Base-by-base conservation (phyloP, 176 grass and related monocot species). In the Lolium rigidum region DNA sequence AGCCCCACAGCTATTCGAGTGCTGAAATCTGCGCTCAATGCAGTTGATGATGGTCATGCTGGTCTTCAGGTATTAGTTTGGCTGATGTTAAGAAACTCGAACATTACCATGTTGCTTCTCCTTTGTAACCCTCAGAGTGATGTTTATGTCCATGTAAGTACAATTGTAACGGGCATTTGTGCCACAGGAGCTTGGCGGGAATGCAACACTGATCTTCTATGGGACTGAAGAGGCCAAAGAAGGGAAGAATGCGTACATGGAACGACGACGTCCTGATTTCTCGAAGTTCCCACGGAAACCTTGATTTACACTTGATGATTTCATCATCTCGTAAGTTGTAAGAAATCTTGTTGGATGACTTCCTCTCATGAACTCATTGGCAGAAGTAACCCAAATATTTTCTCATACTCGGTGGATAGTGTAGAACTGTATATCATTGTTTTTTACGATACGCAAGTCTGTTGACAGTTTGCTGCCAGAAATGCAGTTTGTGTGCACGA, bases 1-100 rank as follows among this genome's bases (percentile, higher is more conserved):
- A 98, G 90, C 52, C 93, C 96, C 70, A 98, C 81, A 68, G 92
- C 93, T 11, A 95, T 98, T 57, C 78, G 93, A 21, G 88, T 98
- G 73, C 80, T 98, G 80, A 98, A 98, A 83, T 92, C 92, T 72
- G 88, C 93, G 8, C 93, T 98, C 44, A 98, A 98, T 84, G 93
- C 93, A 24, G 92, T 83, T 25, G 93, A 98, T 46, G 96, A 98
- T 49, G 93, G 96, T 5, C 96, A 98, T 78, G 92, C 93, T 59
- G 92, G 93, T 31, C 90, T 98, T 64, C 93, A 95, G 91, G 95
- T 98, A 93, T 66, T 20, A 11, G 12, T 49, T 57, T 37, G 37
- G 61, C 0, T 35, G 9, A 38, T 25, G 9, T 55, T 43, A 21
- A 0, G 47, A 28, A n/a, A 2, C 16, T 56, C 54, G 6, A 4